Evolutionary conservation across 2,329 filamentous ascomycete species (phyloP), one percentile per base, ranked within the genome.

Genomic region (Colletotrichum siamense): DNA sequence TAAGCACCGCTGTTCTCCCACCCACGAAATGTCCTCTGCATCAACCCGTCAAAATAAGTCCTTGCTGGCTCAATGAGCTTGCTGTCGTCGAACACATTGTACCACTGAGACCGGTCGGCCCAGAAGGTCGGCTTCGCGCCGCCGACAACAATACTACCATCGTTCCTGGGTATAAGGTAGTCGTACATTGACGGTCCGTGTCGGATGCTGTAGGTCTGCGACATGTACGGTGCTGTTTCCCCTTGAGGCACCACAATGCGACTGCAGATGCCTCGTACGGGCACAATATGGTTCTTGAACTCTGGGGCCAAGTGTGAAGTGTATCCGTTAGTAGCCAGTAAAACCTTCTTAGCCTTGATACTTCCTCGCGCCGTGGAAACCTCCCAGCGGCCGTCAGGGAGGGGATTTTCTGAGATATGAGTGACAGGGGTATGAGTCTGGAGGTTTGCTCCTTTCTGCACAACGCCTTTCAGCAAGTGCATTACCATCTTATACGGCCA

Each of bases 131-230:
- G 28, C 67, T 78, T 78, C 13, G 79, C 82, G 12, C 84, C 84
- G 1, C 84, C 84, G 1, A 81, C 78, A 6, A 81, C 32, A 10
- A 80, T 80, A 24, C 59, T 86, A 0, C 87, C 87, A n/a, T 85
- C 82, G 0, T 88, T 88, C 1, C 91, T 86, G 2, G 90, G 87
- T 8, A 94, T 90, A 87, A 94, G 91, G 82, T 94, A 95, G 76
- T 94, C 93, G 79, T 92, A 94, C 1, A 92, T 91, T 22, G 85
- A 82, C 3, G 86, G 85, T 79, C 52, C 57, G 36, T 91, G 92
- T 26, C 93, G 89, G 77, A 94, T 91, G n/a, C 88, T 92, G 79
- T 92, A 93, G 2, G 91, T 92, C 5, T 86, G 36, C 87, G 7
- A 84, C 82, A 34, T 91, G 79, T 12, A 86, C 85, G 15, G 49